Conservation (phyloP, 2,329 filamentous ascomycete genomes). For the Cercospora citrullina region DNA sequence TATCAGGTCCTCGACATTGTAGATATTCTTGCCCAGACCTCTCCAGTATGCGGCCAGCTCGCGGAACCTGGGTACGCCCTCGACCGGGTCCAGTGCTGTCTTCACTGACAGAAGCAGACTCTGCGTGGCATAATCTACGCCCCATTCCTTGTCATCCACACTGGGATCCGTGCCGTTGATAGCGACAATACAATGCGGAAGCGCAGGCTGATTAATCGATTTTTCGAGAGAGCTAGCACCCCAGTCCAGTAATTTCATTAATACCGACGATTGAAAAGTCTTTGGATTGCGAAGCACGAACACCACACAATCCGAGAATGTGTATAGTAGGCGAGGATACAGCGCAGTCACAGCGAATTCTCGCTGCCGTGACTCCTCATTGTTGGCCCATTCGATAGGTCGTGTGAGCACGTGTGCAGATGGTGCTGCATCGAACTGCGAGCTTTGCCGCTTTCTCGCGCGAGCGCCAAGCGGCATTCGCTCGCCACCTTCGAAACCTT, state of each 20-base stretch:
- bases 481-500: constrained; percentile 55
- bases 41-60: constrained; percentile 49
- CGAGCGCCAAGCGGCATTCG: constrained; percentile 40
- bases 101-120: constrained; percentile 38
- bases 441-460: constrained; percentile 24
- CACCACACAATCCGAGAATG: constrained; percentile 48
- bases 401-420: constrained; percentile 29
- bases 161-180: constrained; percentile 42
- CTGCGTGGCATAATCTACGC: constrained; percentile 38
- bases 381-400: constrained; percentile 38
- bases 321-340: constrained; percentile 47
- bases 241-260: constrained; percentile 51
- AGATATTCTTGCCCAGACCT: constrained; percentile 44
- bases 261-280: constrained; percentile 40
- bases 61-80: constrained; percentile 38
- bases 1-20: constrained; percentile 50
- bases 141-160: constrained; percentile 40
- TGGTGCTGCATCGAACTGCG: constrained; percentile 20
- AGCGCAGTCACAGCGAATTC: constrained; percentile 43
- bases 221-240: constrained; percentile 54
- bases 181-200: constrained; percentile 57
- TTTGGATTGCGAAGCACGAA: constrained; percentile 45
- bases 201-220: constrained; percentile 56
- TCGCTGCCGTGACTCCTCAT: constrained; percentile 36
- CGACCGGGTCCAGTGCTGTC: constrained; percentile 34